Evolutionary conservation across 805 yeast species (phyloP).

Genomic region (Nakazawaea siamensis): DNA sequence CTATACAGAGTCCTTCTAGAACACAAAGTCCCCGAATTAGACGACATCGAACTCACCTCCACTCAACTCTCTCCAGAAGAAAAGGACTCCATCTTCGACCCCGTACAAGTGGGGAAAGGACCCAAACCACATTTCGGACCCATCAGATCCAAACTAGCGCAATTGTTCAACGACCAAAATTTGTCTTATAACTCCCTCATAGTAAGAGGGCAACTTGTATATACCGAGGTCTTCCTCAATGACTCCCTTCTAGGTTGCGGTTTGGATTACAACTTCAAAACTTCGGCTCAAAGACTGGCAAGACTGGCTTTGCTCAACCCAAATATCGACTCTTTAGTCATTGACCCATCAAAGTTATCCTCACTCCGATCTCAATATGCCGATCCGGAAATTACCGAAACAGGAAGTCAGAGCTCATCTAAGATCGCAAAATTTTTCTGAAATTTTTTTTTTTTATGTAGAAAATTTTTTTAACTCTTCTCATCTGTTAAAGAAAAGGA

Average conservation of each 20-base stretch:
- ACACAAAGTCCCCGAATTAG: too few species aligned
- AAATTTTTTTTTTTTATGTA: slow-evolving; percentile 5
- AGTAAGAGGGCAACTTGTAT: slow-evolving; percentile 6
- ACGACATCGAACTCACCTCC: too few species aligned
- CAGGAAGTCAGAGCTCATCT: slow-evolving; percentile 3
- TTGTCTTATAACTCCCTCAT: neutral
- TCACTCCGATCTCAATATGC: neutral
- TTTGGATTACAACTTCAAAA: slow-evolving; percentile 1
- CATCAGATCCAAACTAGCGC: too few species aligned
- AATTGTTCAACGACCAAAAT: neutral
- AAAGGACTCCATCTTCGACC: slow-evolving; percentile 5
- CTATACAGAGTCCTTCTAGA: too few species aligned
- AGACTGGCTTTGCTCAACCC: slow-evolving; percentile 4
- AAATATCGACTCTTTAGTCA: slow-evolving; percentile 1
- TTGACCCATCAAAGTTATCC: neutral
- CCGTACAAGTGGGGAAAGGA: too few species aligned
- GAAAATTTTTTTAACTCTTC: slow-evolving; percentile 1
- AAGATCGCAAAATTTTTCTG: neutral
- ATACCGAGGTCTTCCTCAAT: slow-evolving; percentile 3
- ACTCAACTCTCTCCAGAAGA: too few species aligned
- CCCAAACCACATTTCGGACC: too few species aligned
- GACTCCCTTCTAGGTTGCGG: slow-evolving; percentile 7
- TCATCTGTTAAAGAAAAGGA: neutral
- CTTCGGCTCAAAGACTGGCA: slow-evolving; percentile 2
- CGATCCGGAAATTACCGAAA: slow-evolving; percentile 4